Evolutionary conservation across 371 early-diverging fungal species (phyloP).

Genomic region (Mucor racemosus): DNA sequence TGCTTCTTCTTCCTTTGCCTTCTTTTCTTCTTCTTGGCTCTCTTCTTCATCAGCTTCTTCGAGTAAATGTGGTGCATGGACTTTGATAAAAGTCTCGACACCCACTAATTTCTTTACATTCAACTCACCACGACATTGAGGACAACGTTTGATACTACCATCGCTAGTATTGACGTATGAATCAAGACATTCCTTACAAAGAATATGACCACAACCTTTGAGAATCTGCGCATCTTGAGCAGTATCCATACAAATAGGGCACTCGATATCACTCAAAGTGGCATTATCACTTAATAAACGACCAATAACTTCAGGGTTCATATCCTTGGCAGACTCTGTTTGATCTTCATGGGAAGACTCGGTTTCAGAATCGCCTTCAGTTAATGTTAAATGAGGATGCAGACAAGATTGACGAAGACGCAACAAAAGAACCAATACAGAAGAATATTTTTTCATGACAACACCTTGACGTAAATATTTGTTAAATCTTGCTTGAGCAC

Average conservation of each 20-base stretch:
- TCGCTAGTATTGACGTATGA: conserved; percentile 32
- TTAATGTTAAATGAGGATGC: conserved; percentile 43
- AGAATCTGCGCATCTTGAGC: conserved; percentile 40
- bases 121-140: conserved; percentile 48
- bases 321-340: conserved; percentile 15
- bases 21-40: not conserved
- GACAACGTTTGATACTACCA: conserved; percentile 35
- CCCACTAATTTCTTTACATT: conserved; percentile 18
- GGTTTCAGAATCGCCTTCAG: conserved; percentile 15
- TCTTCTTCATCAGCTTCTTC: conserved; percentile 17
- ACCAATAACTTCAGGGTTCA: conserved; percentile 27
- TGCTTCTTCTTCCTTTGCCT: conserved; percentile 6
- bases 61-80: conserved; percentile 34
- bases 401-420: conserved; percentile 48
- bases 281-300: conserved; percentile 30
- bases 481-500: conserved; percentile 56
- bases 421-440: conserved; percentile 46
- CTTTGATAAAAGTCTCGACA: conserved; percentile 34
- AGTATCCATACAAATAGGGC: conserved; percentile 57
- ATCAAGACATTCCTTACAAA: conserved; percentile 49
- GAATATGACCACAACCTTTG: conserved; percentile 47
- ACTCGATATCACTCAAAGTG: conserved; percentile 30
- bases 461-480: conserved; percentile 52
- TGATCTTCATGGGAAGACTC: conserved; percentile 5
- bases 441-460: conserved; percentile 65